Percentiles rank a stretch among this genome's conserved stretches.
Conservation (phyloP, 1,284 basidiomycete species). For the Anthracocystis panici-leucophaei region DNA sequence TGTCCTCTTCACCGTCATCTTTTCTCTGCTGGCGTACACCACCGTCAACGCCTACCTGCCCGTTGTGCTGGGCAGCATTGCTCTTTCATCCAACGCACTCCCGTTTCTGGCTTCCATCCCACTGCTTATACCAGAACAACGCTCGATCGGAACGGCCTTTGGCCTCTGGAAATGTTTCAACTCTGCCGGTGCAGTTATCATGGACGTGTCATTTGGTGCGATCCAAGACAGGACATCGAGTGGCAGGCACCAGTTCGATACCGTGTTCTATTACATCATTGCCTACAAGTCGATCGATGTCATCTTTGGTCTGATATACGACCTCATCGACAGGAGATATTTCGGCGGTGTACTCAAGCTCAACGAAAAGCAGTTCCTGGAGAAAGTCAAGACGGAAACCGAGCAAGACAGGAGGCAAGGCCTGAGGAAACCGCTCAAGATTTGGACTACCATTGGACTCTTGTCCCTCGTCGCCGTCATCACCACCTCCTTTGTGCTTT, state of each 20-base stretch:
- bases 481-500: slow-evolving; percentile 48
- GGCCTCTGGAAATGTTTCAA: slow-evolving; percentile 71
- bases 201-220: slow-evolving; percentile 70
- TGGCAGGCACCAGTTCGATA: slow-evolving; percentile 66
- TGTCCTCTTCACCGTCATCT: slow-evolving; percentile 70
- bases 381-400: slow-evolving; percentile 42
- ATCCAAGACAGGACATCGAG: slow-evolving; percentile 70
- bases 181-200: slow-evolving; percentile 67
- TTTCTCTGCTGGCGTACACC: slow-evolving; percentile 70
- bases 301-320: slow-evolving; percentile 69
- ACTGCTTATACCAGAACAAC: slow-evolving; percentile 69
- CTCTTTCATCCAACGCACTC: slow-evolving; percentile 69
- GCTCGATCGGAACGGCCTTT: slow-evolving; percentile 71
- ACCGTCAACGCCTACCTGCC: slow-evolving; percentile 70
- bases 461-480: slow-evolving; percentile 41
- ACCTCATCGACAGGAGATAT: slow-evolving; percentile 62
- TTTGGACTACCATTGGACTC: slow-evolving; percentile 39
- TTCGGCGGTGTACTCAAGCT: slow-evolving; percentile 68
- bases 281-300: slow-evolving; percentile 71
- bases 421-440: slow-evolving; percentile 38
- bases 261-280: slow-evolving; percentile 71
- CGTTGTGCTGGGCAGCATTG: slow-evolving; percentile 70
- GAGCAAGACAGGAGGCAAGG: slow-evolving; percentile 41
- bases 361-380: slow-evolving; percentile 57
- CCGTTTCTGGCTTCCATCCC: slow-evolving; percentile 71